These are phyloP conservation scores for Gyromitra esculenta DNA, from an alignment of 2,329 filamentous ascomycete species.

Conservation along the genomic window DNA sequence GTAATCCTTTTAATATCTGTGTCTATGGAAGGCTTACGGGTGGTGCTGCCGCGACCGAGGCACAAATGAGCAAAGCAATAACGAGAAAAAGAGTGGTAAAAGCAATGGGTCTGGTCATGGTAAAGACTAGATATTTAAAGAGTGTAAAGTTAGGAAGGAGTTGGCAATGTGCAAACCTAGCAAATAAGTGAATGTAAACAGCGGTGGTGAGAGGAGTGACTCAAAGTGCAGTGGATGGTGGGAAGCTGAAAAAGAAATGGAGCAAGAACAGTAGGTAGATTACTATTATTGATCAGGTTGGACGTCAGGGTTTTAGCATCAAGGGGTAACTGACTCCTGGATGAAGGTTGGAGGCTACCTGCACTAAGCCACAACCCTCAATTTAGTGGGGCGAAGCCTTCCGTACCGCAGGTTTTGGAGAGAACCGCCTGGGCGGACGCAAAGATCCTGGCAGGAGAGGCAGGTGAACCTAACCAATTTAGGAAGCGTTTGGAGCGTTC, in stretches of 20 bases:
- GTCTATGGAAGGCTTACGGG: neutral
- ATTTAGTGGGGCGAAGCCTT: neutral
- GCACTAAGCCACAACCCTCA: no score
- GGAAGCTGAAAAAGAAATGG: no score
- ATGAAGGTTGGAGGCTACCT: no score
- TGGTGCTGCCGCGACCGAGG: conserved; percentile 10
- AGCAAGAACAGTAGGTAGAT: no score
- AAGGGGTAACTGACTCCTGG: no score
- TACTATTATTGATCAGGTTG: no score
- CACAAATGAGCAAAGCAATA: neutral
- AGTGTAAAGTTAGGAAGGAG: conserved; percentile 5
- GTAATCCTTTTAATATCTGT: neutral
- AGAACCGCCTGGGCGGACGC: no score
- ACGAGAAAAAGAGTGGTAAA: conserved; percentile 18
- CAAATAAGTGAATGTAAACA: neutral
- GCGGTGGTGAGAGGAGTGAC: conserved; percentile 2
- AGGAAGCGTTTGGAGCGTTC: no score
- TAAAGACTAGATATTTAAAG: neutral
- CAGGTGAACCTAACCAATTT: no score
- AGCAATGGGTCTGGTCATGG: conserved; percentile 30
- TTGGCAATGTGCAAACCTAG: neutral
- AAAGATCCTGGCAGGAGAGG: no score
- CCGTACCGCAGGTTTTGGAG: no score
- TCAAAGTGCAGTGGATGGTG: neutral
- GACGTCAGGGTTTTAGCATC: no score